Base-by-base conservation (phyloP, 768 basidiomycete species). In the Leccinum uliginosum region DNA sequence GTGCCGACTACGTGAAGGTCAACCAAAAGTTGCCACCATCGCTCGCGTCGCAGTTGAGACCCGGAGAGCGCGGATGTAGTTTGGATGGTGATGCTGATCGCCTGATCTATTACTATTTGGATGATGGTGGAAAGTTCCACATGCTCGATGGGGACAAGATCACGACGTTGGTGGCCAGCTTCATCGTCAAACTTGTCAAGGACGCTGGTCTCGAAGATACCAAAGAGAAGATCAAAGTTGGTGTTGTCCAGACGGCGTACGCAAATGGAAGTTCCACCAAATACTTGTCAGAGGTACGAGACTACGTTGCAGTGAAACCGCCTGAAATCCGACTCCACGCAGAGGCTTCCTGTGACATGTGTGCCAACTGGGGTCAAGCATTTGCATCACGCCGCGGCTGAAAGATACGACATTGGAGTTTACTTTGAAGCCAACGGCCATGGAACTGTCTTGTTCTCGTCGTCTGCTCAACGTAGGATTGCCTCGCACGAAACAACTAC, bases 381-480 rank as follows among this genome's bases (percentile, higher is more conserved):
- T 70, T 83, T 98, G 49, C 97, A 99, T 70, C 95, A 98, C 67
- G 97, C 95, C 15, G 97, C 97, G 11, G 92, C 95, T 65, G 83
- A 87, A 65, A 83, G 86, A 65, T 98, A 87, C 73, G 83, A 93
- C 68, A 81, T 99, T 54, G 97, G 97, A n/a, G 92, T 99, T 46
- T 99, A 99, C 75, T 99, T 99, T 66, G 97, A 99, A 72, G 97
- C 97, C 32, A 99, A 99, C 69, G 97, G 97, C 3, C 97, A 99
- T 65, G 97, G 97, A 30, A 99, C 97, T 3, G 93, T 98, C 48
- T 73, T 98, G 54, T 98, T 99, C 76, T 98, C 97, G 12, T 82
- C 80, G 7, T 70, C 80, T 19, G 89, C 93, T 4, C 79, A 87
- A 55, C 76, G 82, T 23, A 80, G 71, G 46, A 77, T 99, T 40